Conservation (phyloP, 495 filamentous ascomycete genomes). For the Podospora appendiculata region DNA sequence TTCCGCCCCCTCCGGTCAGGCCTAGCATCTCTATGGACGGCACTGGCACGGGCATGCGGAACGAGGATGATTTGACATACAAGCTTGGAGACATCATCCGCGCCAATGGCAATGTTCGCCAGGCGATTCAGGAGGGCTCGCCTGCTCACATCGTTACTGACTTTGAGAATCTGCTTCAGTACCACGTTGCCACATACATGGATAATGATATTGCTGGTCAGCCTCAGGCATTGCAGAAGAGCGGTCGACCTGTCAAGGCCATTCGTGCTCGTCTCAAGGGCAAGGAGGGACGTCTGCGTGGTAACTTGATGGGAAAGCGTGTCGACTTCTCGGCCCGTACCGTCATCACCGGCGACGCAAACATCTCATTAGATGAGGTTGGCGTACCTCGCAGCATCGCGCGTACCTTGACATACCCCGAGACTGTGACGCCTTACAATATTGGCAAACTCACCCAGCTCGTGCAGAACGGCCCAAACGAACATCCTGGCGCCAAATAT, state of each 20-base stretch:
- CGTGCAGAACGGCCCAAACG: conserved; percentile 86
- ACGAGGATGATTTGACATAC: conserved; percentile 98
- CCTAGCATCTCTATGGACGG: conserved; percentile 94
- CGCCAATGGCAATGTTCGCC: conserved; percentile 87
- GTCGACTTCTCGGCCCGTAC: conserved; percentile 99
- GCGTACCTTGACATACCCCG: conserved; percentile 84
- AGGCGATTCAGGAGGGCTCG: conserved; percentile 80
- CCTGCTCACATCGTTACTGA: conserved; percentile 83
- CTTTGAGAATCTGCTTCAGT: conserved; percentile 89
- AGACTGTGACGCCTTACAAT: conserved; percentile 97
- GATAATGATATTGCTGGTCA: conserved; percentile 97
- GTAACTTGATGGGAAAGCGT: conserved; percentile 99
- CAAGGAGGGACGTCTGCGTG: conserved; percentile 93
- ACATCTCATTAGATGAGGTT: conserved; percentile 91
- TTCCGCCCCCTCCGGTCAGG: conserved; percentile 90
- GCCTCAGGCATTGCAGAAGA: conserved; percentile 93
- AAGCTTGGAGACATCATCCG: conserved; percentile 98
- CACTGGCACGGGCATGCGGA: conserved; percentile 73
- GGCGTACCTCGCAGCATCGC: conserved; percentile 90
- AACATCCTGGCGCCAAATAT: conserved; percentile 91
- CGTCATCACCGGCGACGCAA: conserved; percentile 97
- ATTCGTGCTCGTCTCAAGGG: conserved; percentile 95
- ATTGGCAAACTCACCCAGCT: conserved; percentile 82
- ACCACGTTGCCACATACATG: conserved; percentile 98
- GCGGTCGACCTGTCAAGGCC: conserved; percentile 89